These are phyloP conservation scores for Musa balbisiana DNA, from an alignment of 202 grass and related monocot species.

Conservation along the genomic window DNA sequence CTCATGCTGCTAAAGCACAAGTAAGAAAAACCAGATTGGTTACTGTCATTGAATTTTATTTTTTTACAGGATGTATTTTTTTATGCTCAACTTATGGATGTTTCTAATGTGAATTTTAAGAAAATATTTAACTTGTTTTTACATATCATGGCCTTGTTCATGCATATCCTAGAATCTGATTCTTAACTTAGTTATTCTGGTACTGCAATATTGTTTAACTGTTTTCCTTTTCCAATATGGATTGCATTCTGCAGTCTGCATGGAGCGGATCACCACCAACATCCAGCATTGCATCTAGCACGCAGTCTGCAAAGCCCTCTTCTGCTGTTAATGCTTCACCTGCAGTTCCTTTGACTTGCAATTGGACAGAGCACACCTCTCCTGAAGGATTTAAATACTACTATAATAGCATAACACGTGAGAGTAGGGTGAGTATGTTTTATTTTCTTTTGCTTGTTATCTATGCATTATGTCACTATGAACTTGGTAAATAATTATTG, in stretches of 20 bases:
- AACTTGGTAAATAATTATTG: constrained; percentile 1
- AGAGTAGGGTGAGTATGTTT: constrained; percentile 71
- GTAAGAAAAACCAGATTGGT: constrained; percentile 27
- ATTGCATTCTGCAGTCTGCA: constrained; percentile 1
- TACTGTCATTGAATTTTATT: background rate
- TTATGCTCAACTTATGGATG: background rate
- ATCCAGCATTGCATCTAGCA: constrained; percentile 40
- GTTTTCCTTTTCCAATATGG: background rate
- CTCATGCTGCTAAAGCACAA: constrained; percentile 57
- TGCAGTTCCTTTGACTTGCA: constrained; percentile 68
- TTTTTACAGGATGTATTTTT: background rate
- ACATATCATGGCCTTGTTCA: too few relatives aligned
- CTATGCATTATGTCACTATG: background rate
- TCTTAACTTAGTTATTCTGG: too few relatives aligned
- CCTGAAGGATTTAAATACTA: constrained; percentile 99
- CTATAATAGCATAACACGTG: constrained; percentile 76
- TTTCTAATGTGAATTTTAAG: background rate
- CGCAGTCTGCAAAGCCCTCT: constrained; percentile 38
- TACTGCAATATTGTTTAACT: background rate
- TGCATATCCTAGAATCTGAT: too few relatives aligned
- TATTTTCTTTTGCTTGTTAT: constrained; percentile 19
- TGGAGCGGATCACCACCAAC: constrained; percentile 32
- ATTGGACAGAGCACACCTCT: constrained; percentile 89
- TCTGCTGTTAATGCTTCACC: constrained; percentile 33
- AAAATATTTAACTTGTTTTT: background rate